Percentiles rank a stretch among this genome's conserved stretches.
Evolutionary conservation across 352 stramenopile genomes (phyloP).

Genomic region (Phytophthora litchii): DNA sequence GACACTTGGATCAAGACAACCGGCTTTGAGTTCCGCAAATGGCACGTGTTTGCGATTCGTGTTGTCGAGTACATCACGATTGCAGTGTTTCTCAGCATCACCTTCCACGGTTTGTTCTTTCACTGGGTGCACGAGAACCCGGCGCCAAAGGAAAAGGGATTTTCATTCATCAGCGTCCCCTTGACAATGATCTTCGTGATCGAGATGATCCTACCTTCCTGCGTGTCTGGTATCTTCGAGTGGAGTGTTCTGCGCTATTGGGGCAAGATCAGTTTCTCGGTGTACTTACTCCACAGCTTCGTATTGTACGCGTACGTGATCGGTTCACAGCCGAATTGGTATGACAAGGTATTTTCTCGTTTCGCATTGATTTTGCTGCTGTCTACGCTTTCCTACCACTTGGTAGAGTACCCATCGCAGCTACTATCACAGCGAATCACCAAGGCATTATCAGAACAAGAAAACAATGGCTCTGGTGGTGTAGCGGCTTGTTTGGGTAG

Average conservation of each 20-base stretch:
- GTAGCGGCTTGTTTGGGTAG: conserved; percentile 6
- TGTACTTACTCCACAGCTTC: conserved; percentile 55
- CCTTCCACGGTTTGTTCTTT: conserved; percentile 41
- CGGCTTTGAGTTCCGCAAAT: conserved; percentile 28
- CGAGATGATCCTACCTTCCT: conserved; percentile 44
- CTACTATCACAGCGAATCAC: conserved; percentile 35
- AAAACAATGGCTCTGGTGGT: conserved; percentile 19
- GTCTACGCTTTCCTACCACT: conserved; percentile 40
- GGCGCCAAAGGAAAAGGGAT: conserved; percentile 18
- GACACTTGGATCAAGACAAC: conserved; percentile 23
- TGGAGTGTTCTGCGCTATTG: conserved; percentile 43
- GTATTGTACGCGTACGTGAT: conserved; percentile 30
- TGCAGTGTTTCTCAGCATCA: conserved; percentile 35
- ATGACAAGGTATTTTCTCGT: conserved; percentile 34
- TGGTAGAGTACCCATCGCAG: conserved; percentile 55
- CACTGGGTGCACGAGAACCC: conserved; percentile 38
- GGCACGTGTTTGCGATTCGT: conserved; percentile 22
- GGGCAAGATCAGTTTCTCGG: conserved; percentile 54
- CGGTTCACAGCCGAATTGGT: conserved; percentile 27
- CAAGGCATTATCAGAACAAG: conserved; percentile 23
- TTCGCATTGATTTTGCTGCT: conserved; percentile 40
- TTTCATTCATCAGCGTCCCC: conserved; percentile 36
- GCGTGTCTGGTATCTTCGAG: conserved; percentile 39
- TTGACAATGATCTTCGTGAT: conserved; percentile 42
- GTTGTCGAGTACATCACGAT: conserved; percentile 32